Percentiles rank a stretch among this genome's conserved stretches.
Conservation (phyloP, 805 yeast genomes). For the Candida lessepsii region DNA sequence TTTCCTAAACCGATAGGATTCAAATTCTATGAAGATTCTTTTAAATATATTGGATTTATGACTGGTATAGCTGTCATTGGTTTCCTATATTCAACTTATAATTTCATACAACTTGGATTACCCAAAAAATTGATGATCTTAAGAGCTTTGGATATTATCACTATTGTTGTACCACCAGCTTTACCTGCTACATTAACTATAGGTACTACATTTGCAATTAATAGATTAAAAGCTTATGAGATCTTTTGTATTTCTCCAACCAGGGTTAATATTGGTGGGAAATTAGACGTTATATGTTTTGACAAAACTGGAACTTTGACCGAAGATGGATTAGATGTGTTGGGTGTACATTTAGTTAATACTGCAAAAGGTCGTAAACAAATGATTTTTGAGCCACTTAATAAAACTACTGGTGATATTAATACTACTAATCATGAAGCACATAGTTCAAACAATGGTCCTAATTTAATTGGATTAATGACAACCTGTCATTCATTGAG, state of each 20-base stretch:
- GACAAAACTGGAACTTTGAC: slow-evolving; percentile 98
- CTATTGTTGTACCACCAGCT: slow-evolving; percentile 98
- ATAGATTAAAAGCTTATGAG: slow-evolving; percentile 59
- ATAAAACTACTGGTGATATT: slow-evolving; percentile 9
- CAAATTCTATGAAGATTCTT: slow-evolving; percentile 91
- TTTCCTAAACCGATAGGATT: slow-evolving; percentile 94
- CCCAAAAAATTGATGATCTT: slow-evolving; percentile 68
- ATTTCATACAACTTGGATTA: slow-evolving; percentile 76
- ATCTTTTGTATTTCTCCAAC: slow-evolving; percentile 94
- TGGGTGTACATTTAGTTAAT: slow-evolving; percentile 50
- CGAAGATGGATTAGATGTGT: slow-evolving; percentile 91
- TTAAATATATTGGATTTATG: slow-evolving; percentile 96
- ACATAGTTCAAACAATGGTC: slow-evolving; percentile 31
- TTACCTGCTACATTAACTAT: slow-evolving; percentile 96
- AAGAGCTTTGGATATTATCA: slow-evolving; percentile 89
- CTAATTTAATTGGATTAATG: slow-evolving; percentile 44
- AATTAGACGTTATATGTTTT: slow-evolving; percentile 83
- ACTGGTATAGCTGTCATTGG: slow-evolving; percentile 80
- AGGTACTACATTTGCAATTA: slow-evolving; percentile 90
- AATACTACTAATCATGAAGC: slow-evolving; percentile 5
- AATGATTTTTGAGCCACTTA: slow-evolving; percentile 32
- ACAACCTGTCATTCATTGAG: slow-evolving; percentile 87
- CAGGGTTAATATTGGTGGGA: slow-evolving; percentile 94
- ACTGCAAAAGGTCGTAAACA: slow-evolving; percentile 42
- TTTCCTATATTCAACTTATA: slow-evolving; percentile 76